Evolutionary conservation across 306 rosid genomes (phyloP).

Genomic region (Hippophae tibetana): DNA sequence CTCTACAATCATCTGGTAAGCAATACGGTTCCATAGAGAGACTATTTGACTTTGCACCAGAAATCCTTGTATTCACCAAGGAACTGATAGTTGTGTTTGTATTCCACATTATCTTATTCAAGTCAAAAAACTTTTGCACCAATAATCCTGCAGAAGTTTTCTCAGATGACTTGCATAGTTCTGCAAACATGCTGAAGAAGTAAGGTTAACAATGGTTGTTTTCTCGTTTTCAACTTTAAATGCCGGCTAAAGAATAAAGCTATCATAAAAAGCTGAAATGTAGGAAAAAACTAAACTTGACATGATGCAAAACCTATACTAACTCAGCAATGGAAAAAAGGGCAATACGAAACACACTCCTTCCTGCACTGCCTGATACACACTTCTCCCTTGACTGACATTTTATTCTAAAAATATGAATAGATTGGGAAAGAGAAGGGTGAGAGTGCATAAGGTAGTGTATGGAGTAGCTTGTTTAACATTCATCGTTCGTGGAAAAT

Average conservation of each 20-base stretch:
- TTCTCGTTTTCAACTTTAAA: neutral
- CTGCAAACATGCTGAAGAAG: constrained; percentile 42
- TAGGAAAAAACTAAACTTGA: neutral
- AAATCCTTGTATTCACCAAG: constrained; percentile 21
- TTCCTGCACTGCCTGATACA: too few relatives aligned
- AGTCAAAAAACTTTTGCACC: constrained; percentile 50
- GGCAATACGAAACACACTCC: too few relatives aligned
- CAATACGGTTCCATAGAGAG: constrained; percentile 2
- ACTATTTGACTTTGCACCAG: constrained; percentile 19
- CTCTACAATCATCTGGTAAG: constrained; percentile 22
- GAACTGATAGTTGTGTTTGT: constrained; percentile 25
- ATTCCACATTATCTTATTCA: constrained; percentile 40
- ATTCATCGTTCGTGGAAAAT: too few relatives aligned
- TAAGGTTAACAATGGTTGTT: constrained; percentile 1
- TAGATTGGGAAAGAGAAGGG: too few relatives aligned
- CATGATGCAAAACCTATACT: too few relatives aligned
- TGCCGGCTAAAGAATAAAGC: neutral
- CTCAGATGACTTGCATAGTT: constrained; percentile 35
- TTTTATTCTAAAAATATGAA: too few relatives aligned
- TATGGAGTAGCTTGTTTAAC: too few relatives aligned
- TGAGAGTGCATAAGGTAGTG: too few relatives aligned
- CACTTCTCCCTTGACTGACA: too few relatives aligned
- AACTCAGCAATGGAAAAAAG: too few relatives aligned
- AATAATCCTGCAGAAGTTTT: constrained; percentile 40
- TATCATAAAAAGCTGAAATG: neutral